A percentile compares a stretch with the other conserved stretches of the same genome.
Conservation (phyloP, 2,329 filamentous ascomycete species). For the Exophiala mesophila region DNA sequence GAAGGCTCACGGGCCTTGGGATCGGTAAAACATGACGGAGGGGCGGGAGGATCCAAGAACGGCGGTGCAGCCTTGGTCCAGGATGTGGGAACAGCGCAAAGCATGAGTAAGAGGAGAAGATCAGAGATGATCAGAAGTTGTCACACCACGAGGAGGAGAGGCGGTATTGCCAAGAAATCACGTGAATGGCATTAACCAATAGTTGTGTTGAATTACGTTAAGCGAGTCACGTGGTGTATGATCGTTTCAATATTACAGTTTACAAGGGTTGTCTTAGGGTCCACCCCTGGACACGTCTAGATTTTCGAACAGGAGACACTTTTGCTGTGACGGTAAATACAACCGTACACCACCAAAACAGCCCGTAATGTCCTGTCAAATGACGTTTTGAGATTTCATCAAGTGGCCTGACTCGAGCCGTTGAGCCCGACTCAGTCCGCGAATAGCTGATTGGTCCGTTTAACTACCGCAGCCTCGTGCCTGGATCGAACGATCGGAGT, state of each 20-base stretch:
- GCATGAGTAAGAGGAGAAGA: conserved; percentile 9
- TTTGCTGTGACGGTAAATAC: conserved; percentile 17
- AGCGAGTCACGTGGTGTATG: conserved; percentile 12
- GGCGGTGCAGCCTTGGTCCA: neutral
- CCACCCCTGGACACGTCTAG: conserved; percentile 9
- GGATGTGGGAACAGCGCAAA: neutral
- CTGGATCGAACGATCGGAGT: neutral
- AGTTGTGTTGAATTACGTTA: neutral
- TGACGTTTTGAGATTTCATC: conserved; percentile 1
- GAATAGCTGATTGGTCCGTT: neutral
- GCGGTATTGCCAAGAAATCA: conserved; percentile 15
- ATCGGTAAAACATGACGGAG: too few relatives aligned
- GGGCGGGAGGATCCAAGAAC: neutral
- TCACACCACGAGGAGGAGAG: conserved; percentile 17
- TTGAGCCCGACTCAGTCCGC: neutral
- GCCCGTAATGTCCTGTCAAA: conserved; percentile 2
- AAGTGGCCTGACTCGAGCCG: neutral
- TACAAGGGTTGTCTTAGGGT: conserved; percentile 4
- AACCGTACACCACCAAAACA: neutral
- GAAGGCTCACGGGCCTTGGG: too few relatives aligned
- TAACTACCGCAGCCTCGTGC: neutral
- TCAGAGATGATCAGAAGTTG: too few relatives aligned
- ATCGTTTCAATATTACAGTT: conserved; percentile 4
- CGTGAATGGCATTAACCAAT: neutral
- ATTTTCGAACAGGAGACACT: conserved; percentile 17